Base-by-base conservation (phyloP, 75 land plant genomes). In the Pinus taeda region DNA sequence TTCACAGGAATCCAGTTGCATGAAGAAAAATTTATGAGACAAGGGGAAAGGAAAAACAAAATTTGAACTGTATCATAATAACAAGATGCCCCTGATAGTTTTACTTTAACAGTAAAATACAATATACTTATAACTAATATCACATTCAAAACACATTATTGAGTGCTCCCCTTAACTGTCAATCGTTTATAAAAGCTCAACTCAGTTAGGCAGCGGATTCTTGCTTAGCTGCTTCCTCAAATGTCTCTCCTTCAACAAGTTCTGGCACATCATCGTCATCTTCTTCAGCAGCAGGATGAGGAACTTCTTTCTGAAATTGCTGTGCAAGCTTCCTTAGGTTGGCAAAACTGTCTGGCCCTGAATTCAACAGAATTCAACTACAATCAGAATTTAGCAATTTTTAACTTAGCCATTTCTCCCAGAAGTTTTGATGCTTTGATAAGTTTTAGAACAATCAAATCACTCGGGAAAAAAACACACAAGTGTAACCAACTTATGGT, bases 251-350 rank as follows among this genome's bases (percentile, higher is more conserved):
- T 60, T 84, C 79, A 14, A 92, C 95, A 71, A 92, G 89, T 4
- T 92, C 95, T 0, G 95, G 95, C 30, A 92, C 93, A 21, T 90
- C 95, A 70, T 92, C 95, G 77, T 90, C 90, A 57, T 92, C 94
- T 20, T 90, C 94, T 9, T 80, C 88, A 15, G 73, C 81, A 57
- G 61, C 82, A 7, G 82, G 79, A 26, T 24, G 30, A 11, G 65
- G 26, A 13, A 64, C 89, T 57, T 89, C 88, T 81, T 83, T 85
- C 81, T 88, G 89, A 74, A 87, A 88, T 80, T 93, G 94, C 81
- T 93, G 89, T 1, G 96, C 94, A 56, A 92, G 73, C 78, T 82
- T 86, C 88, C 86, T 78, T 81, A 92, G 30, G 74, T 88, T 88
- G 59, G 77, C 89, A 76, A 91, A 79, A 75, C 86, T 91, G 78